Evolutionary conservation across 2,329 filamentous ascomycete genomes (phyloP).

Genomic region (Ceratocystis destructans): DNA sequence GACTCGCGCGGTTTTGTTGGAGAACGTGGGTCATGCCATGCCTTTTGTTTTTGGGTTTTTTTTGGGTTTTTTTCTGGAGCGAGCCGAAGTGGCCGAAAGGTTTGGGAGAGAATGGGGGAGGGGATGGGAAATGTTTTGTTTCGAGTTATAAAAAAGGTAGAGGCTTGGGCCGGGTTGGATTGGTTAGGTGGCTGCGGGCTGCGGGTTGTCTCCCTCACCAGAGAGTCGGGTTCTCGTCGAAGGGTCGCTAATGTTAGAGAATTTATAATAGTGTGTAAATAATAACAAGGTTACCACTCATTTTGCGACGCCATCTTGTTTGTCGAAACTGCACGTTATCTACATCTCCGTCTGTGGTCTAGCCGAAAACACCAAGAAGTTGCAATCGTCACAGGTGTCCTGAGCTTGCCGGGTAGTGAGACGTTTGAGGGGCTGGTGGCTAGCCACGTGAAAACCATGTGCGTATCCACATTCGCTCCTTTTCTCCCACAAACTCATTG

Average conservation of each 20-base stretch:
- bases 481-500: background rate
- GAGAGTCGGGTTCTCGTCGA: background rate
- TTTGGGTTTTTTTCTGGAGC: background rate
- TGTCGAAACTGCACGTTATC: background rate
- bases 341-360: background rate
- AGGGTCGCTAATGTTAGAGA: no score
- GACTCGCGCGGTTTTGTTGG: background rate
- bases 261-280: background rate
- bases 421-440: constrained; percentile 1
- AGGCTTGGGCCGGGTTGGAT: background rate
- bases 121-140: background rate
- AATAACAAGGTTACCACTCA: background rate
- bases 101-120: background rate
- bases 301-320: background rate
- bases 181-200: background rate
- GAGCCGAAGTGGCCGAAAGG: background rate
- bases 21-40: background rate
- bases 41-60: background rate
- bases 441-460: constrained; percentile 1
- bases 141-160: constrained; percentile 3
- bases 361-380: constrained; percentile 9
- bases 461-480: background rate
- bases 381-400: background rate
- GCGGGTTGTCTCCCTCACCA: background rate
- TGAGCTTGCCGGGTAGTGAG: background rate